Base-by-base conservation (phyloP, 2,329 filamentous ascomycete genomes). In the Hirsutella thompsonii region DNA sequence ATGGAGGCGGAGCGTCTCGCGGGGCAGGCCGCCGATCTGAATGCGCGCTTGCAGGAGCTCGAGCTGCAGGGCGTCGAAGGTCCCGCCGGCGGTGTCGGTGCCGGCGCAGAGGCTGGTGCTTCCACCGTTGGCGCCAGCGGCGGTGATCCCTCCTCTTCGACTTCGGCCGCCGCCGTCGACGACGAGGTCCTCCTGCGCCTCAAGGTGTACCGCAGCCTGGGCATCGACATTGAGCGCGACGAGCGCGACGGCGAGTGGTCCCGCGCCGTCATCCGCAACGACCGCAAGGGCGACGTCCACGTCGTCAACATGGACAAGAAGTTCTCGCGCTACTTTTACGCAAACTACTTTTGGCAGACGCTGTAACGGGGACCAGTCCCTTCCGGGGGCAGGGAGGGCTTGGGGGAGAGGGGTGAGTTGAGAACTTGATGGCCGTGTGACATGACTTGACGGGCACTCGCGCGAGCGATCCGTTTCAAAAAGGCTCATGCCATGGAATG, bases 271-370 rank as follows among this genome's bases (percentile, higher is more conserved):
- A 81, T 96, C 49, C 70, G 87, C 46, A 95, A 94, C 57, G 80
- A 81, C 45, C 73, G 78, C 49, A 90, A 88, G 66, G 89, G 88
- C 8, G 89, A 96, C 58, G 87, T 96, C 39, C 86, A 94, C 58
- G 85, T 96, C 38, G 81, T 98, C 45, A 94, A 94, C 55, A 80
- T 98, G 59, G 89, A 96, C 53, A 80, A 83, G 52, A 94, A 92
- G 65, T 89, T 94, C 59, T 90, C 85, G 44, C 74, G 81, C 46
- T 90, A 83, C 59, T 95, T 93, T 56, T 94, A 95, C 55, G 86
- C 89, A 19, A 93, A 94, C 54, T 94, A 94, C 59, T 93, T 96
- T 56, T 98, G 92, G 92, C 74, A 87, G 54, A 90, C 80, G 23
- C 69, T 95, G 59, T 93, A 44, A 52, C 2, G 5, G 5, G 9